Percentiles rank a stretch among this genome's conserved stretches.
Conservation (phyloP, 768 basidiomycete genomes). For the Phlebiopsis flavidoalba region DNA sequence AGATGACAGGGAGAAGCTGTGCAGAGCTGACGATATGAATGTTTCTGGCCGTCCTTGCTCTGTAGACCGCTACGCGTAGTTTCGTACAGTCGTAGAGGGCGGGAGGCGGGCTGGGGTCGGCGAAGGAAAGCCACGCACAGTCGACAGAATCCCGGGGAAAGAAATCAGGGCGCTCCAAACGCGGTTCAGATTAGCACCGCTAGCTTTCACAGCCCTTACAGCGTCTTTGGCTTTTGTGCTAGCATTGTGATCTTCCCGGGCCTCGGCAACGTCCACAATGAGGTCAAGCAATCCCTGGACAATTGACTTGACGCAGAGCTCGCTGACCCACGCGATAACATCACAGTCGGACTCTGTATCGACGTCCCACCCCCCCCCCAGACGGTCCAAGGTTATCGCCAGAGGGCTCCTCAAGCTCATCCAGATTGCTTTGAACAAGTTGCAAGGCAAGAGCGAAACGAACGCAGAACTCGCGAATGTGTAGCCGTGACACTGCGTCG, state of each 20-base stretch:
- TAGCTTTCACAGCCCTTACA: constrained; percentile 45
- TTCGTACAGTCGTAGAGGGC: constrained; percentile 30
- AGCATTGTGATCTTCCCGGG: constrained; percentile 25
- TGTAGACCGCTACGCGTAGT: constrained; percentile 39
- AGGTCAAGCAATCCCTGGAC: constrained; percentile 57
- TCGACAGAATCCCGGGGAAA: constrained; percentile 37
- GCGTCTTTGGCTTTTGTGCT: constrained; percentile 37
- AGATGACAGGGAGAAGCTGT: constrained; percentile 65
- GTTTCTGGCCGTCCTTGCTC: constrained; percentile 3
- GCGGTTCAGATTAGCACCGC: constrained; percentile 53
- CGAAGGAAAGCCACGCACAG: constrained; percentile 31
- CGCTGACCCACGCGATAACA: constrained; percentile 54
- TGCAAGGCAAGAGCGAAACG: constrained; percentile 55
- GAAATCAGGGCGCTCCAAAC: constrained; percentile 54
- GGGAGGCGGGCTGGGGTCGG: constrained; percentile 58
- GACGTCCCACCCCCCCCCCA: constrained; percentile 26
- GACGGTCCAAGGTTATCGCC: constrained; percentile 5
- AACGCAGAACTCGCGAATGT: constrained; percentile 70
- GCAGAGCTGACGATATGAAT: constrained; percentile 38
- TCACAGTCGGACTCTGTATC: constrained; percentile 26
- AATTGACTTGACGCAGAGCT: constrained; percentile 57
- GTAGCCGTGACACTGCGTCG: constrained; percentile 56
- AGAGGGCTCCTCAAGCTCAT: constrained; percentile 56
- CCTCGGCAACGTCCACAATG: constrained; percentile 33
- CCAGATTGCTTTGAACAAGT: constrained; percentile 44